Base-by-base conservation (phyloP, 1,284 basidiomycete species). In the Austroboletus rostrupii region DNA sequence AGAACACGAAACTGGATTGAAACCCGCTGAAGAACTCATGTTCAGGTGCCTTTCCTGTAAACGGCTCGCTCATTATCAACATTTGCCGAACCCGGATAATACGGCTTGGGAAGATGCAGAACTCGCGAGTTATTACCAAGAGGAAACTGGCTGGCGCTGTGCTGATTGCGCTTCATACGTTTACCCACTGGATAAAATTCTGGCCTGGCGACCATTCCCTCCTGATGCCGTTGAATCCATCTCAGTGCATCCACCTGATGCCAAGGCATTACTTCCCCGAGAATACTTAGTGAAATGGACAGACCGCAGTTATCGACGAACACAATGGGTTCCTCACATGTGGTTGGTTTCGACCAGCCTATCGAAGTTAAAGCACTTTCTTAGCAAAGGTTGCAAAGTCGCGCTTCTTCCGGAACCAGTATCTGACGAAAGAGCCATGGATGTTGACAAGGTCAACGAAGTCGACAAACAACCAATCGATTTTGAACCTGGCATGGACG, bases 271-370 rank as follows among this genome's bases (percentile, higher is more conserved):
- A 40, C 74, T 93, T 13, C 88, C 89, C 19, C 75, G 92, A 49
- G 91, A 95, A 68, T 96, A 97, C 62, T 80, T 97, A 10, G 81
- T 96, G 51, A 97, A 97, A 65, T 97, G 90, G 88, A 68, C 71
- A 6, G 81, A 77, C 51, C 72, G 88, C 51, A 87, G 90, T 54
- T 94, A 88, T 68, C 73, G 86, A 45, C 81, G 90, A 50, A 73
- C 81, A 40, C 73, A 84, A 57, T 96, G 93, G 93, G 91, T 95
- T 1, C 87, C 92, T 17, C 93, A 96, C 62, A 84, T 87, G 70
- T 97, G 90, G 90, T 72, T 97, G 1, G 71, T 83, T 28, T 80
- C 86, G 3, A 82, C 79, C 10, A 73, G 81, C 43, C 62, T 69
- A 5, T 62, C 65, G 14, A 90, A 85, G 61, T 71, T 97, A 49